Base-by-base conservation (phyloP, 2,329 filamentous ascomycete species). In the Fusarium continuum region DNA sequence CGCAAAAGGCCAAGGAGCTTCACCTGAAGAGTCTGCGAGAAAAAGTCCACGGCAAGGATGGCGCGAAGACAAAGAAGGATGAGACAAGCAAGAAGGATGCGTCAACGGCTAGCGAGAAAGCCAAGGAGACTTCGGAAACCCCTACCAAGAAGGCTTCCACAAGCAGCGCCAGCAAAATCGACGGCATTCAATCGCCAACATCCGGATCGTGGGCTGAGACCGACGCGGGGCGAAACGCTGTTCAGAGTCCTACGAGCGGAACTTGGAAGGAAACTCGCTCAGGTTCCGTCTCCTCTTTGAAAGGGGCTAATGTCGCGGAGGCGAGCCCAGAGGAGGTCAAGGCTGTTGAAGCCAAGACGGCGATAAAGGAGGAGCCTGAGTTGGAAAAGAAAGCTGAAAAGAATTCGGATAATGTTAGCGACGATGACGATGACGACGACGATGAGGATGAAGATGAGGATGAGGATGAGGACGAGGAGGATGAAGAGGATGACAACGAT, bases 1-100 rank as follows among this genome's bases (percentile, higher is more conserved):
- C 87, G 1, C 77, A 83, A 68, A 88, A 85, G 74, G 87, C 87
- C 44, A 88, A 88, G 76, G 80, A 87, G 66, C 77, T 83, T 65
- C 82, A 81, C 51, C 78, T 87, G 60, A 80, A 85, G 61, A 78
- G 74, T 67, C 73, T 87, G 59, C 78, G 83, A 49, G 80, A 84
- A 51, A 86, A 86, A 74, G 83, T 84, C 6, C 74, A 85, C 61
- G 82, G 82, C 45, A 82, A 82, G 65, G 76, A 75, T 17, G 69
- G 50, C 11, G 36, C 31, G 11, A 63, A 65, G 20, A 14, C 41
- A 16, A 58, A 58, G n/a, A 48, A 58, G 39, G 58, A 38, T 4
- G 26, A 26, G 14, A 22, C 8, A 29, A 23, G 13, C 17, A 39
- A 43, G 17, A 45, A 58, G 44, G 57, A 40, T 5, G 51, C 13